Evolutionary conservation across 2,329 filamentous ascomycete genomes (phyloP).

Genomic region (Venturia aucupariae): DNA sequence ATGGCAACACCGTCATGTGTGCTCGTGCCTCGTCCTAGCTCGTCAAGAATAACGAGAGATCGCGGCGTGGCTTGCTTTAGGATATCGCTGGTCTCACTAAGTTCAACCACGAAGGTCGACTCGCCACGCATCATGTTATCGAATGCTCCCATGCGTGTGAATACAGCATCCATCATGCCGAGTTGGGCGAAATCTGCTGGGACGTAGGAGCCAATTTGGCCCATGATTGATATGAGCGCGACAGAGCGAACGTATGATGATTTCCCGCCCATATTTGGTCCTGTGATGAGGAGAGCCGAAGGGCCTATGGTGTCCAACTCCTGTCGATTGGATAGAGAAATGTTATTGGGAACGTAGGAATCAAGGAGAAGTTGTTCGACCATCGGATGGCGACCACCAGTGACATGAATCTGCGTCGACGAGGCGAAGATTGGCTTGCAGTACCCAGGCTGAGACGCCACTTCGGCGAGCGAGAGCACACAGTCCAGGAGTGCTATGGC

Average conservation of each 20-base stretch:
- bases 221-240: conserved; percentile 85
- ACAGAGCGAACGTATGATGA: conserved; percentile 94
- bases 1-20: conserved; percentile 97
- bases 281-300: conserved; percentile 79
- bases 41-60: conserved; percentile 84
- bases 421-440: conserved; percentile 59
- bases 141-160: conserved; percentile 90
- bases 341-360: conserved; percentile 85
- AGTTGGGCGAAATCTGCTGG: conserved; percentile 66
- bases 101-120: conserved; percentile 95
- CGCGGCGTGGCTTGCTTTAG: conserved; percentile 79
- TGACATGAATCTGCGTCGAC: conserved; percentile 59
- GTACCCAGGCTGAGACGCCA: conserved; percentile 83
- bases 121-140: conserved; percentile 95
- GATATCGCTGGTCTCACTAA: conserved; percentile 86
- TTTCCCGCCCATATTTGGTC: conserved; percentile 98
- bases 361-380: conserved; percentile 82
- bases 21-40: conserved; percentile 84
- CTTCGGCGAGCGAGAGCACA: conserved; percentile 72
- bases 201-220: conserved; percentile 89
- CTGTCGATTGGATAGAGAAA: conserved; percentile 24
- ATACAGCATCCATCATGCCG: conserved; percentile 81
- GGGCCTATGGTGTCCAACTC: conserved; percentile 39
- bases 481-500: conserved; percentile 83
- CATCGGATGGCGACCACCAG: conserved; percentile 81